Base-by-base conservation (phyloP, 768 basidiomycete species). In the Lentinula boryana region DNA sequence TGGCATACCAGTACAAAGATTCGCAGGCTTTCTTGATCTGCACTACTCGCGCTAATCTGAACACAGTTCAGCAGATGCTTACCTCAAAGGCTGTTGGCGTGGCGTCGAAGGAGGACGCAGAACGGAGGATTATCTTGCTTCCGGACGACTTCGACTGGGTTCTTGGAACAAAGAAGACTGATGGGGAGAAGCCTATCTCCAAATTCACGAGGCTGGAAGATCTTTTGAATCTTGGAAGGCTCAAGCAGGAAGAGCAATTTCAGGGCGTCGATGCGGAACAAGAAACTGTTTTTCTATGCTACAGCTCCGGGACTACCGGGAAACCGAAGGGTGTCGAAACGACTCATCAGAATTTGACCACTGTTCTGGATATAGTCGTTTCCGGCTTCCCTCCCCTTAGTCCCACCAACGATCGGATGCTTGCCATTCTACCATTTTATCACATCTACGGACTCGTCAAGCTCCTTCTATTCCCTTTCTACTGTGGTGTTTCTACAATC, bases 261-360 rank as follows among this genome's bases (percentile, higher is more conserved):
- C 76, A 84, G 12, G 84, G 81, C 0, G 64, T 76, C 0, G 68
- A 74, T 18, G 76, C 84, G 1, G 55, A 56, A 43, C 68, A 85
- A 57, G 85, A 88, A 65, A 90, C 90, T 0, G 71, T 76, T 3
- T 84, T 83, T 64, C 67, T 91, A 41, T 90, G 87, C 61, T 91
- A 91, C 48, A 63, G 62, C 40, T 63, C 62, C 21, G 91, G 91
- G 4, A 93, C 91, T 1, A 91, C 88, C 0, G 89, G 91, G 1
- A 84, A 85, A 63, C 86, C 91, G 2, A 94, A 93, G 71, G 91
- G 33, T 40, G 5, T 60, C 10, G 63, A 84, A 83, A 87, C 86
- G 0, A 87, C 85, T 0, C 87, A 88, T 68, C 76, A 80, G 61
- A 93, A 93, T 65, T 69, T 93, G 51, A 84, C 80, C 0, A 76